phyloP scores from a whole-genome alignment of 805 yeast genomes.

The Candida vaughaniae region DNA sequence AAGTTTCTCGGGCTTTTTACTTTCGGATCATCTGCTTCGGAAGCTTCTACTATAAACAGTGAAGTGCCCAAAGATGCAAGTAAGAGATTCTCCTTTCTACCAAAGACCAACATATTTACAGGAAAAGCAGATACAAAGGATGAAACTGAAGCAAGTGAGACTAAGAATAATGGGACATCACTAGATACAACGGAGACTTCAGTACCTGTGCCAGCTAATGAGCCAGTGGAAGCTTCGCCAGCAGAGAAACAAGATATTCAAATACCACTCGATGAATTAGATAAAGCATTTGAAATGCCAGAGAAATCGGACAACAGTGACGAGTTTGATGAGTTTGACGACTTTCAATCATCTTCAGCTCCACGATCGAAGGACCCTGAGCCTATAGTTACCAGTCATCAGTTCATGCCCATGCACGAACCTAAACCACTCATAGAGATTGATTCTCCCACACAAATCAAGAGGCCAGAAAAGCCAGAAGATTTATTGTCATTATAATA shows the following conservation, averaged over 20 bases:
- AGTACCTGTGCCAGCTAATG: neutral
- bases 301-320: slow-evolving; percentile 4
- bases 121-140: slow-evolving; percentile 1
- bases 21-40: slow-evolving; percentile 5
- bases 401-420: slow-evolving; percentile 13
- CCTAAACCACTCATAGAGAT: slow-evolving; percentile 16
- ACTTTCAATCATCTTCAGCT: slow-evolving; percentile 19
- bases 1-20: slow-evolving; percentile 12
- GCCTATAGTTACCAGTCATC: slow-evolving; percentile 8
- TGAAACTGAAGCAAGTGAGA: neutral
- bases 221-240: neutral
- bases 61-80: slow-evolving; percentile 2
- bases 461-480: too few relatives aligned
- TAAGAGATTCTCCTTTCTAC: slow-evolving; percentile 22
- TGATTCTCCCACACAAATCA: neutral
- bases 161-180: neutral
- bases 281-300: slow-evolving; percentile 10
- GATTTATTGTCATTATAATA: slow-evolving; percentile 3
- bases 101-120: slow-evolving; percentile 13
- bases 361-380: slow-evolving; percentile 2
- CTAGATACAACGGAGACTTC: neutral
- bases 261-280: too few relatives aligned
- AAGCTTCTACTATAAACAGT: neutral
- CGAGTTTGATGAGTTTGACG: slow-evolving; percentile 21
- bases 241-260: too few relatives aligned